phyloP scores from a whole-genome alignment of 768 basidiomycete species.

The Mycena filopes region DNA sequence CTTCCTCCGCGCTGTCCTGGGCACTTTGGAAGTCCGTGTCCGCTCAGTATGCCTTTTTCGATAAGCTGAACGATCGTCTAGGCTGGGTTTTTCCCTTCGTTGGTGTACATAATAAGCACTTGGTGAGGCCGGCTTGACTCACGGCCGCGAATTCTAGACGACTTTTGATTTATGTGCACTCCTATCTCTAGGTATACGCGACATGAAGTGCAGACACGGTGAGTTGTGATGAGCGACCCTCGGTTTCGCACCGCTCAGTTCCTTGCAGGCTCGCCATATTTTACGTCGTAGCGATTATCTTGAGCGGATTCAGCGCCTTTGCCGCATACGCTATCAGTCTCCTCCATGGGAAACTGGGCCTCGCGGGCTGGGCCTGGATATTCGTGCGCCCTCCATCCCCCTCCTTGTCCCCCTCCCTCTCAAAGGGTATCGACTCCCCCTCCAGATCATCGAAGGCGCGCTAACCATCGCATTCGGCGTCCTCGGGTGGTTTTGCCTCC shows the following conservation, averaged over 20 bases:
- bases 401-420: conserved; percentile 6
- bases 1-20: conserved; percentile 53
- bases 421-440: neutral
- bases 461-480: conserved; percentile 58
- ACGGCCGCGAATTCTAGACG: neutral
- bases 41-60: neutral
- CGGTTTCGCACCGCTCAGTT: neutral
- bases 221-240: conserved; percentile 15
- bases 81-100: conserved; percentile 63
- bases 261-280: conserved; percentile 56
- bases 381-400: conserved; percentile 49
- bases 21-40: conserved; percentile 52
- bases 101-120: conserved; percentile 60
- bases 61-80: conserved; percentile 28
- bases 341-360: conserved; percentile 51
- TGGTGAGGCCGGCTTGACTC: conserved; percentile 48
- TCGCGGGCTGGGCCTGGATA: conserved; percentile 64
- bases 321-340: conserved; percentile 56
- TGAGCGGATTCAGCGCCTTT: conserved; percentile 60
- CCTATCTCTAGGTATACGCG: conserved; percentile 55
- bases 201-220: conserved; percentile 64
- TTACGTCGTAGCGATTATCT: conserved; percentile 54
- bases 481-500: conserved; percentile 55
- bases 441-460: conserved; percentile 60
- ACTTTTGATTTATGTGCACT: neutral